Evolutionary conservation across 176 grass and related monocot species (phyloP).

Genomic region (Musa acuminata): DNA sequence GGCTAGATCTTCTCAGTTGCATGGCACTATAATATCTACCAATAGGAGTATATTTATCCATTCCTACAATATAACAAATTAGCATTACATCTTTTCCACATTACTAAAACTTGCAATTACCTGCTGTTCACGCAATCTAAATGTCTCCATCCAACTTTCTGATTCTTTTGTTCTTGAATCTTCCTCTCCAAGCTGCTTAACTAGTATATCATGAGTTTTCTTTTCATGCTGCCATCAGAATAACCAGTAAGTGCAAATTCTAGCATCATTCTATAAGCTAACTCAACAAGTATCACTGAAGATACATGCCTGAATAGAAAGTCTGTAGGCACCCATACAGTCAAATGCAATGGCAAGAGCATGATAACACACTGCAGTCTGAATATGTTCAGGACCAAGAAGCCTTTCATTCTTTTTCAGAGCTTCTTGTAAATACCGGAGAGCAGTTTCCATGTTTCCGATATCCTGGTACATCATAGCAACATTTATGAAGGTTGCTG

Average conservation of each 20-base stretch:
- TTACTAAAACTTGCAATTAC: conserved; percentile 29
- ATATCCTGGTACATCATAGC: conserved; percentile 99
- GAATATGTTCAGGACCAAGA: conserved; percentile 83
- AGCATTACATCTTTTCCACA: not conserved
- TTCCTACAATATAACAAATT: too few relatives aligned
- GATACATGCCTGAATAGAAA: conserved; percentile 74
- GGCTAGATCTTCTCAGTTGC: too few relatives aligned
- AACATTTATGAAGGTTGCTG: conserved; percentile 87
- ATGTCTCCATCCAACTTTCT: conserved; percentile 88
- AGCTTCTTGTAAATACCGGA: conserved; percentile 89
- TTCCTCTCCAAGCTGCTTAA: conserved; percentile 68
- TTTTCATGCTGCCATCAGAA: conserved; percentile 74
- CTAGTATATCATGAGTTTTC: conserved; percentile 79
- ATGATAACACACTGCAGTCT: conserved; percentile 96
- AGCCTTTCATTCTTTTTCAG: conserved; percentile 79
- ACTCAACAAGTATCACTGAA: not conserved
- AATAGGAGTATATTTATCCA: too few relatives aligned
- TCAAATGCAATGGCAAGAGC: conserved; percentile 90
- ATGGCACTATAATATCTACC: too few relatives aligned
- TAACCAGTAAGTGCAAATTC: not conserved
- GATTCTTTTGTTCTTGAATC: conserved; percentile 86
- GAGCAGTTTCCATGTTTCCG: conserved; percentile 74
- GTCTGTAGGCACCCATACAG: conserved; percentile 82
- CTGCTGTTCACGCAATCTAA: conserved; percentile 69
- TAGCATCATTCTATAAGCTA: not conserved